phyloP scores from a whole-genome alignment of 2,329 filamentous ascomycete genomes.

The Didymella segeticola region DNA sequence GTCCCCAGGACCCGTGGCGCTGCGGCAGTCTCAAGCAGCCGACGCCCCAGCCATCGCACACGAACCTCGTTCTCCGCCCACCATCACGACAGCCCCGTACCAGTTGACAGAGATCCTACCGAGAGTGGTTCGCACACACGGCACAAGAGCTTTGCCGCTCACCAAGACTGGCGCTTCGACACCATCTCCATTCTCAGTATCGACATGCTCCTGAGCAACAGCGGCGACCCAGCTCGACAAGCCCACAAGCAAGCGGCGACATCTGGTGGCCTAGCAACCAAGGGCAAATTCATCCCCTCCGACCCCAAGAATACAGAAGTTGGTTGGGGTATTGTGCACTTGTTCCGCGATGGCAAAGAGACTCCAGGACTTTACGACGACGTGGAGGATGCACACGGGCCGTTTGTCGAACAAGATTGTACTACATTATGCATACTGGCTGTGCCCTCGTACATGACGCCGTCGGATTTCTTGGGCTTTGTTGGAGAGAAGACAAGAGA shows the following conservation, averaged over 20 bases:
- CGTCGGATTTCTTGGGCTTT: constrained; percentile 88
- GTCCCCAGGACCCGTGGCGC: constrained; percentile 24
- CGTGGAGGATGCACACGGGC: constrained; percentile 39
- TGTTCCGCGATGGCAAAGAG: constrained; percentile 86
- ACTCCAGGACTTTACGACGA: constrained; percentile 66
- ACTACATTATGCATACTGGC: constrained; percentile 92
- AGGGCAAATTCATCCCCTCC: constrained; percentile 77
- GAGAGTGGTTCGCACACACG: constrained; percentile 28
- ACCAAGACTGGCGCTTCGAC: constrained; percentile 80
- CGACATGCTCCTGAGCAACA: constrained; percentile 65
- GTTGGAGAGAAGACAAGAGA: constrained; percentile 86
- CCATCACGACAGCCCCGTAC: constrained; percentile 46
- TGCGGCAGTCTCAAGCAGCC: constrained; percentile 32
- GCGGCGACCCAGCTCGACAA: constrained; percentile 33
- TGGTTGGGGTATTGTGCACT: constrained; percentile 91
- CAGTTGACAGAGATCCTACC: constrained; percentile 46
- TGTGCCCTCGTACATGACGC: constrained; percentile 91
- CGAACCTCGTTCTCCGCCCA: constrained; percentile 44
- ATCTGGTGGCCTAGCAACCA: constrained; percentile 73
- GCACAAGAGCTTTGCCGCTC: constrained; percentile 40
- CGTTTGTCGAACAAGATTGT: constrained; percentile 68
- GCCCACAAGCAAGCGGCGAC: constrained; percentile 47
- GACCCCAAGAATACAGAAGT: constrained; percentile 76
- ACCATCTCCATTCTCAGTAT: constrained; percentile 80
- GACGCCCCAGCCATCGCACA: constrained; percentile 42